Evolutionary conservation across 2,329 filamentous ascomycete genomes (phyloP).

Genomic region (Xylariomycetidae sp.): DNA sequence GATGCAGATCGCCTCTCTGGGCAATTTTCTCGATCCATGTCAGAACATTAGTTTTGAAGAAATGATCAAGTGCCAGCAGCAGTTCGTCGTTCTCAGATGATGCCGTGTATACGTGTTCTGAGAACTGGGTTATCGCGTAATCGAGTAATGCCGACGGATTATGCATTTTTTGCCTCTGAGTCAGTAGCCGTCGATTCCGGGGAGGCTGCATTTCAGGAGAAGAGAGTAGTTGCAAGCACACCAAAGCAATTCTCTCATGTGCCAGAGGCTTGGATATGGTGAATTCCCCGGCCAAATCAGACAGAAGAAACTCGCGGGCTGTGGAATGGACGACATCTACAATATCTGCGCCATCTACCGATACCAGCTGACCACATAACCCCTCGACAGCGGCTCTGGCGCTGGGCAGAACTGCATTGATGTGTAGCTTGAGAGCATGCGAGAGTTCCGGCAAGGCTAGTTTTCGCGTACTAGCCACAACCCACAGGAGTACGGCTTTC

Average conservation of each 20-base stretch:
- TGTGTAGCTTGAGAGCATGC: slow-evolving; percentile 23
- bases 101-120: slow-evolving; percentile 18
- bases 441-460: slow-evolving; percentile 22
- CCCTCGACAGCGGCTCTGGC: slow-evolving; percentile 17
- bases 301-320: slow-evolving; percentile 22
- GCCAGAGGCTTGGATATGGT: slow-evolving; percentile 13
- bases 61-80: slow-evolving; percentile 15
- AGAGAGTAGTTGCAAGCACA: slow-evolving; percentile 19
- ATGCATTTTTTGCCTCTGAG: slow-evolving; percentile 1
- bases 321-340: slow-evolving; percentile 25
- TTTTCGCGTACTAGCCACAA: slow-evolving; percentile 15
- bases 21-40: slow-evolving; percentile 26
- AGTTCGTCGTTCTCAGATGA: slow-evolving; percentile 15
- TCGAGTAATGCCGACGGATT: slow-evolving; percentile 8
- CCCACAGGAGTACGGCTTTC: slow-evolving; percentile 24
- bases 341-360: slow-evolving; percentile 13
- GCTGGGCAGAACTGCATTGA: slow-evolving; percentile 16
- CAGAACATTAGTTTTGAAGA: slow-evolving; percentile 22
- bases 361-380: slow-evolving; percentile 27
- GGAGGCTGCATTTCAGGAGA: slow-evolving; percentile 15
- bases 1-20: slow-evolving; percentile 13
- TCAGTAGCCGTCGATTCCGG: slow-evolving; percentile 6
- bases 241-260: slow-evolving; percentile 20
- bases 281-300: slow-evolving; percentile 19
- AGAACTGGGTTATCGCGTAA: slow-evolving; percentile 24